Base-by-base conservation (phyloP, 495 filamentous ascomycete species). In the Rhizodiscina lignyota region DNA sequence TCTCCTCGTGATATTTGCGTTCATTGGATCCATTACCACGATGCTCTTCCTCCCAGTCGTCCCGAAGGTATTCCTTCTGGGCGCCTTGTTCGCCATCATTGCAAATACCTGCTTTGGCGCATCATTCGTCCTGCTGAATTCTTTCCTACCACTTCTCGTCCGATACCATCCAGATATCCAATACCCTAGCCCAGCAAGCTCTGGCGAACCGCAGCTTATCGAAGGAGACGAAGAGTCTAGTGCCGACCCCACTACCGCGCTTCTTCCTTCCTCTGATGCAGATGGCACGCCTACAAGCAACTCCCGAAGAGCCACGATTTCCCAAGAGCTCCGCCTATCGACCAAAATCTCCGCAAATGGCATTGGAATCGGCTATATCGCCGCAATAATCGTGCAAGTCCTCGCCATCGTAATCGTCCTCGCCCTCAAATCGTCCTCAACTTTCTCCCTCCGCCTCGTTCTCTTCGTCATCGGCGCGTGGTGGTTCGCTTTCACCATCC, bases 401-500 rank as follows among this genome's bases (percentile, higher is more conserved):
- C 31, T 58, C 19, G 46, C 54, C 15, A 49, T 61, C 36, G 13
- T 54, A 37, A 47, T 59, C 36, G 41, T 59, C 26, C 36, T 41
- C 21, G 6, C 26, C 16, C n/a, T n/a, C n/a, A 52, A 40, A 4
- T 41, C 38, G 17, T 41, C 40, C 4, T 32, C 40, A 1, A 35
- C 44, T 41, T 43, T 37, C 36, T 61, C 36, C 5, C 48, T 55
- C 13, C 76, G 86, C 23, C 59, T 93, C 21, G 83, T 86, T 2
- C 66, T 97, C 6, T 86, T 91, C 48, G 50, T 83, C 26, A 74
- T 94, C 34, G 89, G 89, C 11, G 53, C 74, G n/a, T 97, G 89
- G 89, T 96, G 89, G 89, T 75, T 89, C 35, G 35, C 72, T 23
- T 96, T 97, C 48, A 87, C 85, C 8, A 72, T 94, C 35, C 89